A percentile compares a stretch with the other conserved stretches of the same genome.
These are phyloP conservation scores for Erythrophleum ivorense DNA, from an alignment of 331 rosid species.

Conservation along the genomic window DNA sequence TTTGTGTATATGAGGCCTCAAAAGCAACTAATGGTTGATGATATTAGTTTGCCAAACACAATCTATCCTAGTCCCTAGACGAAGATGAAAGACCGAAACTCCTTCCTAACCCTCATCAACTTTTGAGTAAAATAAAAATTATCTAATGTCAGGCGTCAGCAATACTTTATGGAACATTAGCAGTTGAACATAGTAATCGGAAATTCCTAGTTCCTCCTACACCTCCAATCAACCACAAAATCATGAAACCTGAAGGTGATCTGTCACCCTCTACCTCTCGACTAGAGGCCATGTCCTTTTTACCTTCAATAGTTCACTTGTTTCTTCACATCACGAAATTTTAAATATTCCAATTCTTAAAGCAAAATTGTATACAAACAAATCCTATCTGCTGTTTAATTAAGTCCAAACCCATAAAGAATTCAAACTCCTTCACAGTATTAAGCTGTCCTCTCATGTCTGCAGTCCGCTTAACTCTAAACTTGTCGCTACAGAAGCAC, in stretches of 20 bases:
- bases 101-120: not conserved
- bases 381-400: not conserved
- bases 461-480: not conserved
- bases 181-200: not conserved
- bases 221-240: constrained; percentile 3
- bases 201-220: not conserved
- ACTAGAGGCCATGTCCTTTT: not conserved
- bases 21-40: not conserved
- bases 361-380: constrained; percentile 13
- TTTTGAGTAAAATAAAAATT: not conserved
- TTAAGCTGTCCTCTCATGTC: not conserved
- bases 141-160: not conserved
- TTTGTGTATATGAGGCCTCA: not conserved
- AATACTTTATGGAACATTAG: not conserved
- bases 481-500: not conserved
- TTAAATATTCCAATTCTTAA: constrained; percentile 2
- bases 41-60: not conserved
- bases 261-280: not conserved
- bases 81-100: not conserved
- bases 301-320: not conserved
- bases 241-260: not conserved
- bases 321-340: constrained; percentile 1
- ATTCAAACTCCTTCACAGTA: not conserved
- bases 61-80: not conserved
- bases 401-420: not conserved